Evolutionary conservation across 2,329 filamentous ascomycete genomes (phyloP).

Genomic region (Alternaria triticina): DNA sequence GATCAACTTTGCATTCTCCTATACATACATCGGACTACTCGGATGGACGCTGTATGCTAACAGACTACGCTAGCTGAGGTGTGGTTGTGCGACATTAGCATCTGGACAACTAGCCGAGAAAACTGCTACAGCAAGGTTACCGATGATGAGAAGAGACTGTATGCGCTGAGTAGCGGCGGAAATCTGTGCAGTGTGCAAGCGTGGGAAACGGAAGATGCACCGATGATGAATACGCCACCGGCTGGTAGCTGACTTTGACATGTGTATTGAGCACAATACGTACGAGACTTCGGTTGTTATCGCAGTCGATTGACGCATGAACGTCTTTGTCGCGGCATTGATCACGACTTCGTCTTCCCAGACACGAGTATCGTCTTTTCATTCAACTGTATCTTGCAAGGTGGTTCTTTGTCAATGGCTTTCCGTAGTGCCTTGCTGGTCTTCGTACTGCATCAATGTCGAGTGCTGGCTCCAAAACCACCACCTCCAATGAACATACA

Average conservation of each 20-base stretch:
- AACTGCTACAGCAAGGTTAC: not conserved
- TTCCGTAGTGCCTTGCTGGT: not conserved
- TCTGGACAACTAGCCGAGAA: slow-evolving; percentile 28
- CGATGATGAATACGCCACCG: not conserved
- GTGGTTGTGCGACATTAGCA: slow-evolving; percentile 82
- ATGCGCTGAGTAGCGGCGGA: not conserved
- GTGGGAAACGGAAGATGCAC: not conserved
- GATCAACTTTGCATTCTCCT: slow-evolving; percentile 62
- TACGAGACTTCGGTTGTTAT: not conserved
- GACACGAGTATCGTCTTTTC: not conserved
- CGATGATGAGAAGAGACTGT: not conserved
- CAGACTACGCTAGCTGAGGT: slow-evolving; percentile 64
- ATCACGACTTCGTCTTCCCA: not conserved
- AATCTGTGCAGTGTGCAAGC: not conserved
- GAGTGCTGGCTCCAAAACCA: not conserved
- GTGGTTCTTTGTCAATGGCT: not conserved
- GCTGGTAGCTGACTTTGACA: not conserved
- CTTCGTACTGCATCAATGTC: not conserved
- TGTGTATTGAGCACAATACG: not conserved
- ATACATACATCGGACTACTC: slow-evolving; percentile 67
- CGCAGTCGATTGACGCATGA: not conserved
- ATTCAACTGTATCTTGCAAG: not conserved
- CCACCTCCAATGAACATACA: not conserved
- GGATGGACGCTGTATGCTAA: slow-evolving; percentile 71
- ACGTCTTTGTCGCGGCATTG: not conserved